Percentiles rank a stretch among this genome's conserved stretches.
phyloP scores from a whole-genome alignment of 805 yeast genomes.

The baker's yeast (Saccharomyces cerevisiae) region DNA sequence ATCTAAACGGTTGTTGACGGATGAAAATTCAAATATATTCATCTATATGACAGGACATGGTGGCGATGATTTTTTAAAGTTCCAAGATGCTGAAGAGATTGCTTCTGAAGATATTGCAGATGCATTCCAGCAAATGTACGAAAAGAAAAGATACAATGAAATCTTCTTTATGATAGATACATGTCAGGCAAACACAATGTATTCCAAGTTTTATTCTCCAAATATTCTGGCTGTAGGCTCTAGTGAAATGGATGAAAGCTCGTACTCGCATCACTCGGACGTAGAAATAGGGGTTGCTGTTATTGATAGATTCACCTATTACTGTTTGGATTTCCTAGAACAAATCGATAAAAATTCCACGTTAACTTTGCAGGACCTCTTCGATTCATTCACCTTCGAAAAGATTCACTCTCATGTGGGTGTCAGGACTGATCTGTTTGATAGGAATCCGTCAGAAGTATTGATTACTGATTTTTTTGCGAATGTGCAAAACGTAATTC shows the following conservation, averaged over 20 bases:
- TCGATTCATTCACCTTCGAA: conserved; percentile 75
- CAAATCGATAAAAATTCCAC: conserved; percentile 66
- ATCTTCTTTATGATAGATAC: conserved; percentile 97
- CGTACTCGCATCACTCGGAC: conserved; percentile 94
- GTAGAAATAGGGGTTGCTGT: conserved; percentile 95
- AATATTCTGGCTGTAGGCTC: conserved; percentile 90
- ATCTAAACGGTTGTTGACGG: conserved; percentile 82
- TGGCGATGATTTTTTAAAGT: conserved; percentile 92
- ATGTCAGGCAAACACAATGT: conserved; percentile 98
- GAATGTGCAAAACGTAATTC: conserved; percentile 69
- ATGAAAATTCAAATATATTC: conserved; percentile 88
- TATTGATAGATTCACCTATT: conserved; percentile 91
- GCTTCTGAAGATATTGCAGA: conserved; percentile 93
- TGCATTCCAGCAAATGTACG: conserved; percentile 95
- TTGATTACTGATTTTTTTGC: conserved; percentile 90
- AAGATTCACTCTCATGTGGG: conserved; percentile 91
- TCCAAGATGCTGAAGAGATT: conserved; percentile 97
- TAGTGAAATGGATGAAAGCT: conserved; percentile 75
- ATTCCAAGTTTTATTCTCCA: conserved; percentile 83
- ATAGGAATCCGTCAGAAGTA: conserved; percentile 53
- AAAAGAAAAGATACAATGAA: conserved; percentile 89
- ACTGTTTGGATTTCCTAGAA: conserved; percentile 81
- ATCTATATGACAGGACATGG: conserved; percentile 98
- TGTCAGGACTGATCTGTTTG: conserved; percentile 71
- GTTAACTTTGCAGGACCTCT: conserved; percentile 70